A percentile compares a stretch with the other conserved stretches of the same genome.
These are phyloP conservation scores for Escovopsis sp. DNA, from an alignment of 2,329 filamentous ascomycete species.

Conservation along the genomic window DNA sequence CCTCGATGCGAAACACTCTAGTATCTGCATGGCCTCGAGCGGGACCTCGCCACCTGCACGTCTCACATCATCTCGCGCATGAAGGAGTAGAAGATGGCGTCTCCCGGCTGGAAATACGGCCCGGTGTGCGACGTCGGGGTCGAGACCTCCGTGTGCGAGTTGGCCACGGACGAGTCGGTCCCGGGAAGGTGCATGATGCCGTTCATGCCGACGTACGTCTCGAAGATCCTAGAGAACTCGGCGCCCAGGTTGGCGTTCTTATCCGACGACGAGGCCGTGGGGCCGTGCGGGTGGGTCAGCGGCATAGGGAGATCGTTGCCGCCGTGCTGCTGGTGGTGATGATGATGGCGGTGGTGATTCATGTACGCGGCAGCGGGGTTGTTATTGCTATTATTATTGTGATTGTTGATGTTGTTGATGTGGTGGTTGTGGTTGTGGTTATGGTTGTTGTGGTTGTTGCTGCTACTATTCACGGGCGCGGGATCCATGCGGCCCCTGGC, in stretches of 20 bases:
- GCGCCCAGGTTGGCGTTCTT: conserved; percentile 36
- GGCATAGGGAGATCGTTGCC: conserved; percentile 11
- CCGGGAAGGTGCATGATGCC: conserved; percentile 20
- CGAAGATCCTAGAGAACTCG: conserved; percentile 37
- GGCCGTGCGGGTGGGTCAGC: conserved; percentile 11
- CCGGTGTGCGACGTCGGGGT: conserved; percentile 8
- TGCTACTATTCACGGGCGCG: conserved; percentile 3
- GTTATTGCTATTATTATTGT: too few relatives aligned
- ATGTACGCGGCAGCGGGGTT: too few relatives aligned
- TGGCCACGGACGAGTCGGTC: conserved; percentile 11
- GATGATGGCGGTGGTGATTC: too few relatives aligned
- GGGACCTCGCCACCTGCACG: too few relatives aligned
- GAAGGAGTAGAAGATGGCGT: not conserved
- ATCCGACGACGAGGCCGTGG: conserved; percentile 6
- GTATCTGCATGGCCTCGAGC: too few relatives aligned
- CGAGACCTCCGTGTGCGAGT: conserved; percentile 11
- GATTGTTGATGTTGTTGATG: too few relatives aligned
- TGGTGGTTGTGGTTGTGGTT: too few relatives aligned
- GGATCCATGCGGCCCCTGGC: conserved; percentile 25
- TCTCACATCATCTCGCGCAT: too few relatives aligned
- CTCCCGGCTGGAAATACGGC: not conserved
- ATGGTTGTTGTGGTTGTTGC: too few relatives aligned
- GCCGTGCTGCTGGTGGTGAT: not conserved
- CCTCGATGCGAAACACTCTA: too few relatives aligned
- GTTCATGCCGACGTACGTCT: conserved; percentile 23